Evolutionary conservation across 257 asterid species (phyloP).

Genomic region (Catharanthus roseus): DNA sequence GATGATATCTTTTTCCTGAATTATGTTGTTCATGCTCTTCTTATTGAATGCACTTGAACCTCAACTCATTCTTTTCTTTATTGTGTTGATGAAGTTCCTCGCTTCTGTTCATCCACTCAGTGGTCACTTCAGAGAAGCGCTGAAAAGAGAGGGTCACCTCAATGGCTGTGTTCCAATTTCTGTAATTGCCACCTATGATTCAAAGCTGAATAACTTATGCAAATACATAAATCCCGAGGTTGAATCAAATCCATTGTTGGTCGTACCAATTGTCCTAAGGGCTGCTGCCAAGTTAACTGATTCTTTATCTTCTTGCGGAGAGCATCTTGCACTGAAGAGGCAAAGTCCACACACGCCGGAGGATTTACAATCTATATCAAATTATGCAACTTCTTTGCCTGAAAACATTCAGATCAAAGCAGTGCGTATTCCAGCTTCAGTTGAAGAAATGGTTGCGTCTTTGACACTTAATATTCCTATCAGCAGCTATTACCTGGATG

Average conservation of each 20-base stretch:
- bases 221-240: conserved; percentile 56
- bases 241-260: conserved; percentile 44
- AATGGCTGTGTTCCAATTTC: conserved; percentile 70
- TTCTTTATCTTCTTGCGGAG: conserved; percentile 35
- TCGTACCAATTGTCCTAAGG: conserved; percentile 46
- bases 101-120: conserved; percentile 71
- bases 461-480: conserved; percentile 41
- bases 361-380: conserved; percentile 37
- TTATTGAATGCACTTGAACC: background rate
- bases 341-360: conserved; percentile 41
- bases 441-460: conserved; percentile 41
- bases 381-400: conserved; percentile 28
- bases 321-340: conserved; percentile 60
- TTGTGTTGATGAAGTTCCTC: conserved; percentile 54
- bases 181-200: conserved; percentile 60
- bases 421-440: conserved; percentile 53
- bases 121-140: conserved; percentile 81
- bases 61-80: conserved; percentile 8
- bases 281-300: conserved; percentile 56
- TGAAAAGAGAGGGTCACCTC: conserved; percentile 51
- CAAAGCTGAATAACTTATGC: conserved; percentile 62
- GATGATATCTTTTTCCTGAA: background rate
- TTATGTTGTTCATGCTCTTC: background rate
- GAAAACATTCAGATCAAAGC: conserved; percentile 49
- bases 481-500: conserved; percentile 75